These are phyloP conservation scores for Aspergillus fischeri DNA, from an alignment of 2,329 filamentous ascomycete species.

Conservation along the genomic window DNA sequence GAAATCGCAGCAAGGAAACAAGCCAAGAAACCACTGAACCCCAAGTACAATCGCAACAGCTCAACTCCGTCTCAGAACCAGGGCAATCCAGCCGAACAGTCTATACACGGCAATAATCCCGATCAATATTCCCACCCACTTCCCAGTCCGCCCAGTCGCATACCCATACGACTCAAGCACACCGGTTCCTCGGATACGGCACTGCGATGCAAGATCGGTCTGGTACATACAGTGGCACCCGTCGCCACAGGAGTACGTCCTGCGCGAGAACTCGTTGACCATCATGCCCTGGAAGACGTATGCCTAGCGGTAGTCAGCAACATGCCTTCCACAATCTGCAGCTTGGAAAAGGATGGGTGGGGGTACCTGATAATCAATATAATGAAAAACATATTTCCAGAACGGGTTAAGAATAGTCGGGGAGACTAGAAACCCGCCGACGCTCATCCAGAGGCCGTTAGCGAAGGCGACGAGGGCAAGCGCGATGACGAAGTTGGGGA, in stretches of 20 bases:
- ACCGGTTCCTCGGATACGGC: slow-evolving; percentile 65
- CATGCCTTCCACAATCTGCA: neutral
- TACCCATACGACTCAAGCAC: slow-evolving; percentile 71
- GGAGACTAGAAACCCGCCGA: slow-evolving; percentile 76
- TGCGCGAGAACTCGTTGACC: slow-evolving; percentile 73
- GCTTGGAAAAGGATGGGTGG: too few relatives aligned
- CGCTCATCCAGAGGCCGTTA: slow-evolving; percentile 87
- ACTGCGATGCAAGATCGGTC: slow-evolving; percentile 58
- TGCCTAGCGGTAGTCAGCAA: slow-evolving; percentile 29
- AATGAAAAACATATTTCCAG: slow-evolving; percentile 83
- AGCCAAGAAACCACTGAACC: neutral
- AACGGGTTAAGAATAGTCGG: slow-evolving; percentile 72
- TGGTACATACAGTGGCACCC: slow-evolving; percentile 68
- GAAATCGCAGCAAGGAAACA: neutral
- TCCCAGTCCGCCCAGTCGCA: slow-evolving; percentile 56
- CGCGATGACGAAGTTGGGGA: slow-evolving; percentile 75
- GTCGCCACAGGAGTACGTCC: slow-evolving; percentile 59
- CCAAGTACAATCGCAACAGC: neutral
- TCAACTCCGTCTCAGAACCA: slow-evolving; percentile 31
- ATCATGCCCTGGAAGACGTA: slow-evolving; percentile 93
- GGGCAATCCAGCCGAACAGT: slow-evolving; percentile 61
- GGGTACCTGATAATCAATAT: slow-evolving; percentile 73
- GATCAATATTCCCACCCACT: slow-evolving; percentile 73
- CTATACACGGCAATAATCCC: slow-evolving; percentile 72
- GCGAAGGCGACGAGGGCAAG: slow-evolving; percentile 78